Percentiles rank a stretch among this genome's conserved stretches.
Conservation (phyloP, 2,329 filamentous ascomycete genomes). For the Epichloe hybrida region DNA sequence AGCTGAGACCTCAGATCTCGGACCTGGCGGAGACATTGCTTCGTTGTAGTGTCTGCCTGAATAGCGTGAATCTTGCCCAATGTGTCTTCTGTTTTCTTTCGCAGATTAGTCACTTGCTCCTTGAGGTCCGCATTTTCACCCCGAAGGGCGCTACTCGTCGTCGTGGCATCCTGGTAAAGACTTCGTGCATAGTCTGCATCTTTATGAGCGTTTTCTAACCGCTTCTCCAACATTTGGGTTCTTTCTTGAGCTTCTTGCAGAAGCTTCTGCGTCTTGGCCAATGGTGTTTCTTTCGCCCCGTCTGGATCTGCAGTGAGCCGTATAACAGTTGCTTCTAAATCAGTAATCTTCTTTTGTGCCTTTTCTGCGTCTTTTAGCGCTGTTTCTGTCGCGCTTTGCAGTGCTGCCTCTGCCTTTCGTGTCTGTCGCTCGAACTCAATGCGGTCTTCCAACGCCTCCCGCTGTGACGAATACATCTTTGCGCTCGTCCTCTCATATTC, state of each 20-base stretch:
- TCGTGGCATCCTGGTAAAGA: constrained; percentile 45
- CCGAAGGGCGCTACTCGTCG: constrained; percentile 29
- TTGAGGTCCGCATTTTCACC: constrained; percentile 34
- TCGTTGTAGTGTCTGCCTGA: constrained; percentile 24
- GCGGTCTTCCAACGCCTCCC: constrained; percentile 38
- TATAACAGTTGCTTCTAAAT: constrained; percentile 21
- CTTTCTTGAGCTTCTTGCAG: constrained; percentile 25
- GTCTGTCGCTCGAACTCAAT: constrained; percentile 32
- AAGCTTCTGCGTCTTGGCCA: constrained; percentile 17
- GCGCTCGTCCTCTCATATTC: constrained; percentile 31
- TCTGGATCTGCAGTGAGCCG: constrained; percentile 16
- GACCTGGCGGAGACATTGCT: constrained; percentile 24
- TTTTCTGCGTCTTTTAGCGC: constrained; percentile 23
- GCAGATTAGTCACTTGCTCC: constrained; percentile 25
- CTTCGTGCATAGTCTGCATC: constrained; percentile 44
- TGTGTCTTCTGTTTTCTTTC: constrained; percentile 30
- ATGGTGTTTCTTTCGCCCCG: constrained; percentile 11
- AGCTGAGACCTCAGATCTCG: constrained; percentile 28
- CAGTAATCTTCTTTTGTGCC: constrained; percentile 21
- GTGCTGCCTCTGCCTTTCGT: constrained; percentile 22
- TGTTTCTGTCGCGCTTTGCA: constrained; percentile 15
- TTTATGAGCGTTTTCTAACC: constrained; percentile 26
- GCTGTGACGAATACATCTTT: constrained; percentile 32
- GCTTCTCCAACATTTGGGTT: constrained; percentile 27
- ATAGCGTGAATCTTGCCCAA: constrained; percentile 33